Conservation (phyloP, 345 rosid species). For the Cardamine occulta region DNA sequence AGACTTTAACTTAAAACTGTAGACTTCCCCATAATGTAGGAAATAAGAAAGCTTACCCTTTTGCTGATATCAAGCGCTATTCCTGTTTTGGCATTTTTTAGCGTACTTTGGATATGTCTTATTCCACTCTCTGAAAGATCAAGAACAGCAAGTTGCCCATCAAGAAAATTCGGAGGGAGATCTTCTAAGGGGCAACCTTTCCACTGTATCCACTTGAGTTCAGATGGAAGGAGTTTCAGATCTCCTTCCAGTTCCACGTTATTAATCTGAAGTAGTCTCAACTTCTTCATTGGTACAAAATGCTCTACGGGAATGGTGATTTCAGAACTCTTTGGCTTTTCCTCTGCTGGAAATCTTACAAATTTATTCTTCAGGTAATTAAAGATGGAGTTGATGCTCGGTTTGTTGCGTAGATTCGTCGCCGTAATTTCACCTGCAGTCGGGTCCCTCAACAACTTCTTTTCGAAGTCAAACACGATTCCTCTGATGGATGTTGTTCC, state of each 20-base stretch:
- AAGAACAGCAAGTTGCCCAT: constrained; percentile 60
- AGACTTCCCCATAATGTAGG: too few species aligned
- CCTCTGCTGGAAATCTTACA: constrained; percentile 3
- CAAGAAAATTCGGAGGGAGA: constrained; percentile 51
- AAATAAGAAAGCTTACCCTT: constrained; percentile 44
- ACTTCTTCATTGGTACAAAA: constrained; percentile 53
- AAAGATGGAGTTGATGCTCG: constrained; percentile 12
- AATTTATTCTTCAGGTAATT: constrained; percentile 34
- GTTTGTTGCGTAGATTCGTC: constrained; percentile 2
- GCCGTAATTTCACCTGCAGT: constrained; percentile 2
- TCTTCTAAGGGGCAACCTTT: constrained; percentile 56
- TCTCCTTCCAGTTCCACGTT: constrained; percentile 57
- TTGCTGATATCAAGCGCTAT: too few species aligned
- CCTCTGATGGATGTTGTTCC: constrained; percentile 55
- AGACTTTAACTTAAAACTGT: too few species aligned
- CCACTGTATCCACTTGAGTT: constrained; percentile 75
- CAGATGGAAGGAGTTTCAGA: constrained; percentile 52
- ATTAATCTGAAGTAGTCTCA: constrained; percentile 73
- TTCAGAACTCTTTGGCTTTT: constrained; percentile 31
- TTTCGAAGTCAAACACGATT: constrained; percentile 48
- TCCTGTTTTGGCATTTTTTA: too few species aligned
- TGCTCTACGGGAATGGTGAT: constrained; percentile 41
- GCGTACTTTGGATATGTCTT: constrained; percentile 43
- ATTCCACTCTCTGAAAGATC: constrained; percentile 70
- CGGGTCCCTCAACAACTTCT: constrained; percentile 13